These are phyloP conservation scores for Geoglossum glabrum DNA, from an alignment of 495 filamentous ascomycete genomes.

Conservation along the genomic window DNA sequence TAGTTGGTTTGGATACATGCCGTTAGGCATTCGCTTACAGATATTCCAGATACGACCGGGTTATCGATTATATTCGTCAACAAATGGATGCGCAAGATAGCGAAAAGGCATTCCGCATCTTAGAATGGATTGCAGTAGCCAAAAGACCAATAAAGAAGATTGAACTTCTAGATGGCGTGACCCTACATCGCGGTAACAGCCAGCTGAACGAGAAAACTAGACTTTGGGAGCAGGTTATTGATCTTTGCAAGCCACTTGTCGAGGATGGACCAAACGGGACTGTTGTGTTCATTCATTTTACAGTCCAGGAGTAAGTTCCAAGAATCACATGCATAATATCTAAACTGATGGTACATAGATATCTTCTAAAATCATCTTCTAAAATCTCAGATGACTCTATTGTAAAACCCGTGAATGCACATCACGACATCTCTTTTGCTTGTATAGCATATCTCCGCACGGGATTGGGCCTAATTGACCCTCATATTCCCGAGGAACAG, in stretches of 20 bases:
- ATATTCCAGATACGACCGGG: neutral
- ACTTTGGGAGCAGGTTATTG: neutral
- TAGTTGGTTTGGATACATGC: neutral
- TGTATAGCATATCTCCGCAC: neutral
- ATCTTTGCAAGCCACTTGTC: conserved; percentile 6
- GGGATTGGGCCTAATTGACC: neutral
- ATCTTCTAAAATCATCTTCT: neutral
- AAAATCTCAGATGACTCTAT: neutral
- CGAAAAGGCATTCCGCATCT: conserved; percentile 1
- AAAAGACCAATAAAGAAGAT: neutral
- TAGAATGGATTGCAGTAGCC: conserved; percentile 6
- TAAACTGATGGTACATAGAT: neutral
- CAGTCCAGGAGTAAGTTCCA: conserved; percentile 6
- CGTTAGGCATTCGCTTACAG: neutral
- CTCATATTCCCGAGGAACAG: neutral
- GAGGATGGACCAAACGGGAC: conserved; percentile 4
- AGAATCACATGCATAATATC: neutral
- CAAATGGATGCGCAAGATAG: neutral
- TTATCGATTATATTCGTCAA: neutral
- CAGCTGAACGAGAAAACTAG: conserved; percentile 2
- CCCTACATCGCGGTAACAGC: neutral
- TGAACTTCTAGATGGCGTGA: neutral
- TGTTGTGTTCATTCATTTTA: conserved; percentile 5
- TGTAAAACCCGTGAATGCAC: neutral
- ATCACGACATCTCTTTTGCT: neutral